Base-by-base conservation (phyloP, 768 basidiomycete species). In the Saitozyma sp. region DNA sequence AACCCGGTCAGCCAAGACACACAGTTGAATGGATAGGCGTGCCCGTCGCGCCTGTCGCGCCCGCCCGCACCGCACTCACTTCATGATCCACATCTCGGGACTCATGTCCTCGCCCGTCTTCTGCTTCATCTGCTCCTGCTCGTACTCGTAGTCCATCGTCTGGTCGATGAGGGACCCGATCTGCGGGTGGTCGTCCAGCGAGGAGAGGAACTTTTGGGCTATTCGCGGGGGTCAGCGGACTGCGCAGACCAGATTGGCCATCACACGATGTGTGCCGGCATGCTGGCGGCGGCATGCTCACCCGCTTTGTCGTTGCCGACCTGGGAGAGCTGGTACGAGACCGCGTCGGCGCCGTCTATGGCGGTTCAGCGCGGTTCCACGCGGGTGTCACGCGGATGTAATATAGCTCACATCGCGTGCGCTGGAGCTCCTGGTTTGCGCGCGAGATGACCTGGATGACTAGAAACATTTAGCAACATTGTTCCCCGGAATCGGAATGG, bases 151-250 rank as follows among this genome's bases (percentile, higher is more conserved):
- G 56, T 70, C 67, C 54, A 68, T 70, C 41, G 74, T 77, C 45
- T 70, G 71, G 61, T 81, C 80, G 57, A 81, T 77, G 13, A 81
- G 64, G 9, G 61, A 64, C 37, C 80, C 80, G 43, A 81, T 73
- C 19, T 63, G 42, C 11, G 79, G 79, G 66, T 81, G 69, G 48
- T 69, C 70, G 60, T 81, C 80, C n/a, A 78, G 65, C 16, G 67
- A 66, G 10, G 65, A 62, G n/a, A 72, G 59, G 70, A 72, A 72
- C 50, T 72, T 61, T 42, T 72, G 70, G 45, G 74, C 62, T 67
- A 63, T 37, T 29, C 29, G 29, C 65, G 13, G 8, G 20, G 9
- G 40, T 62, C 43, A 56, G 51, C 50, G n/a, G 11, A 70, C 58
- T 69, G 68, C 72, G 1, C 37, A 60, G 57, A 45, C 46, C 29